These are phyloP conservation scores for Umbelopsis vinacea DNA, from an alignment of 192 early-diverging fungal genomes.

Conservation along the genomic window DNA sequence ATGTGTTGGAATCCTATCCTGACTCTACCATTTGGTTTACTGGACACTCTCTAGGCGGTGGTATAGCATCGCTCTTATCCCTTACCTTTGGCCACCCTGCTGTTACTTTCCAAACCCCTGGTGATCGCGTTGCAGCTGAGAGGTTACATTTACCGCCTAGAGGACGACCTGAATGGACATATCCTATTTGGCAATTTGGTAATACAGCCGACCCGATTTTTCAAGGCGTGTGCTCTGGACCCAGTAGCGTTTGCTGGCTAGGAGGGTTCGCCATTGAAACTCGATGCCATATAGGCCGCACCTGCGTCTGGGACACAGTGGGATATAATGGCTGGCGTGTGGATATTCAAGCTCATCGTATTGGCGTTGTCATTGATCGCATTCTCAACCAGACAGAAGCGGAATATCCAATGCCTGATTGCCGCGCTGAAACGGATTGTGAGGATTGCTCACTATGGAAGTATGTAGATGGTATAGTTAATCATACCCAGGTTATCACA, in stretches of 20 bases:
- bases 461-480: constrained; percentile 52
- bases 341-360: constrained; percentile 80
- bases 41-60: constrained; percentile 88
- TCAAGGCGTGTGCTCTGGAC: constrained; percentile 75
- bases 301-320: constrained; percentile 72
- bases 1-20: constrained; percentile 69
- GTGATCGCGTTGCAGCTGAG: constrained; percentile 76
- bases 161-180: constrained; percentile 29
- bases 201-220: constrained; percentile 92
- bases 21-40: constrained; percentile 74
- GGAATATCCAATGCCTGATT: constrained; percentile 46
- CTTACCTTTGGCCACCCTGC: constrained; percentile 85
- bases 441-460: constrained; percentile 83
- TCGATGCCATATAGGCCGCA: constrained; percentile 56
- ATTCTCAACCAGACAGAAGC: constrained; percentile 51
- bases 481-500: background rate
- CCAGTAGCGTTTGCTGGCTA: constrained; percentile 37
- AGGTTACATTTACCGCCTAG: constrained; percentile 76
- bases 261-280: constrained; percentile 50
- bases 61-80: constrained; percentile 74
- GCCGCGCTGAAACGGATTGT: constrained; percentile 62
- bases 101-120: constrained; percentile 83
- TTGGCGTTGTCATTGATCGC: constrained; percentile 76
- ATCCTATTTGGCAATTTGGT: constrained; percentile 91
- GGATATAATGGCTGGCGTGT: constrained; percentile 64